Evolutionary conservation across 2,329 filamentous ascomycete species (phyloP).

Genomic region (Colletotrichum tofieldiae): DNA sequence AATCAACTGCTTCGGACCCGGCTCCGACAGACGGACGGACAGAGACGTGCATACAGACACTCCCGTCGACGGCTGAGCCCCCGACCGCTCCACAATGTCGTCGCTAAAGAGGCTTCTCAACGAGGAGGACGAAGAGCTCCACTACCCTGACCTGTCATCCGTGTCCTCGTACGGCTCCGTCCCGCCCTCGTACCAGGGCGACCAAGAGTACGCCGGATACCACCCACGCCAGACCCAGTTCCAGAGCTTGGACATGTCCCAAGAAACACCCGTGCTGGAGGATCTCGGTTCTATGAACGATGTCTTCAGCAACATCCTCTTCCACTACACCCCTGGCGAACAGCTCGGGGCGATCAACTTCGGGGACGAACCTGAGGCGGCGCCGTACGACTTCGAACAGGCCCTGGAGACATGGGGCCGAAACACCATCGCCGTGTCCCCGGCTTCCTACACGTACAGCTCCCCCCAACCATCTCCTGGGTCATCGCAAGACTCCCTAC

Average conservation of each 20-base stretch:
- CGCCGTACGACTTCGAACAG: neutral
- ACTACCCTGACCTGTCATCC: constrained; percentile 32
- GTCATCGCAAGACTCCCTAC: constrained; percentile 27
- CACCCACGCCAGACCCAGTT: constrained; percentile 25
- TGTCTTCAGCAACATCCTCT: constrained; percentile 15
- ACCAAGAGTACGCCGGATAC: constrained; percentile 27
- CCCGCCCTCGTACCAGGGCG: constrained; percentile 34
- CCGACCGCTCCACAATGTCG: constrained; percentile 22
- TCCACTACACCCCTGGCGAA: neutral
- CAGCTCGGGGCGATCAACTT: constrained; percentile 18
- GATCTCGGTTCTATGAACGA: neutral
- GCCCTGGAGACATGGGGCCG: constrained; percentile 17
- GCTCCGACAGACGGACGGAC: neutral
- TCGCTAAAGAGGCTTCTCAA: constrained; percentile 41
- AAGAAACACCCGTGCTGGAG: constrained; percentile 5
- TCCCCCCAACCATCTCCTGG: constrained; percentile 19
- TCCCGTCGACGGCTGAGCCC: neutral
- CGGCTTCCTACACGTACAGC: neutral
- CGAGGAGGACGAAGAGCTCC: constrained; percentile 33
- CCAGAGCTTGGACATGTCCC: constrained; percentile 5
- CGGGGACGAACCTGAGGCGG: neutral
- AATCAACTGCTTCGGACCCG: neutral
- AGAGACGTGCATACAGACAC: neutral
- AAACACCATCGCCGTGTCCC: neutral
- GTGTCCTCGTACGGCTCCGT: constrained; percentile 34